Conservation (phyloP, 108 stramenopile genomes). For the Cyclostephanos invisitatus region DNA sequence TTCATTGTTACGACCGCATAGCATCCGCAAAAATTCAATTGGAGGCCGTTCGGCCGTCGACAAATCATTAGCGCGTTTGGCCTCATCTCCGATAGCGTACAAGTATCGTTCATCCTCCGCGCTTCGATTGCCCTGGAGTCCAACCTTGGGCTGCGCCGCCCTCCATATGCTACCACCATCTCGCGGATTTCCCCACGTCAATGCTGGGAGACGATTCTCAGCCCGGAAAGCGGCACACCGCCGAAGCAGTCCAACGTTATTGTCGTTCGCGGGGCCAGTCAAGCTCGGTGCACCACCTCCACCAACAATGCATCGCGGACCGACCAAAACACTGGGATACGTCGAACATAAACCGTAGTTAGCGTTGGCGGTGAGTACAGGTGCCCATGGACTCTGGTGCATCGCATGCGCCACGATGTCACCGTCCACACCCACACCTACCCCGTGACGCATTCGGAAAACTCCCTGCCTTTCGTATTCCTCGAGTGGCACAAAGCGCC, state of each 20-base stretch:
- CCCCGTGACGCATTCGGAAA: slow-evolving; percentile 16
- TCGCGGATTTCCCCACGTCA: slow-evolving; percentile 81
- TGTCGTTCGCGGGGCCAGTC: slow-evolving; percentile 26
- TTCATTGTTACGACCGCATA: slow-evolving; percentile 56
- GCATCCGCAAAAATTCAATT: slow-evolving; percentile 50
- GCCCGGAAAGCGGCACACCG: slow-evolving; percentile 84
- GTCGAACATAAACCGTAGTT: slow-evolving; percentile 81
- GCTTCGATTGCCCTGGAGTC: slow-evolving; percentile 89
- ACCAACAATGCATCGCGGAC: slow-evolving; percentile 73
- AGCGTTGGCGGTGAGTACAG: slow-evolving; percentile 61
- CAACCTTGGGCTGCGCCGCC: slow-evolving; percentile 95
- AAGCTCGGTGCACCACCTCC: slow-evolving; percentile 11
- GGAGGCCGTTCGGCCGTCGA: slow-evolving; percentile 14
- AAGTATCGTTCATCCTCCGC: slow-evolving; percentile 84
- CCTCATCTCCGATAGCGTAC: slow-evolving; percentile 72
- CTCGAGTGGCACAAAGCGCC: slow-evolving; percentile 69
- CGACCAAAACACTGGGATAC: slow-evolving; percentile 89
- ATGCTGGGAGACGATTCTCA: slow-evolving; percentile 86
- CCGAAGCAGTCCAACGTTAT: slow-evolving; percentile 59
- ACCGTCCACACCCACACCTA: slow-evolving; percentile 11
- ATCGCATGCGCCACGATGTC: slow-evolving; percentile 5
- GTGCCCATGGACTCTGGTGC: slow-evolving; percentile 60
- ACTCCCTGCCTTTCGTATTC: slow-evolving; percentile 65
- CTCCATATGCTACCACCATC: slow-evolving; percentile 92
- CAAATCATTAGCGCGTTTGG: slow-evolving; percentile 57